These are phyloP conservation scores for Magnolia sinica DNA, from an alignment of 164 flowering plant genomes.

Conservation along the genomic window DNA sequence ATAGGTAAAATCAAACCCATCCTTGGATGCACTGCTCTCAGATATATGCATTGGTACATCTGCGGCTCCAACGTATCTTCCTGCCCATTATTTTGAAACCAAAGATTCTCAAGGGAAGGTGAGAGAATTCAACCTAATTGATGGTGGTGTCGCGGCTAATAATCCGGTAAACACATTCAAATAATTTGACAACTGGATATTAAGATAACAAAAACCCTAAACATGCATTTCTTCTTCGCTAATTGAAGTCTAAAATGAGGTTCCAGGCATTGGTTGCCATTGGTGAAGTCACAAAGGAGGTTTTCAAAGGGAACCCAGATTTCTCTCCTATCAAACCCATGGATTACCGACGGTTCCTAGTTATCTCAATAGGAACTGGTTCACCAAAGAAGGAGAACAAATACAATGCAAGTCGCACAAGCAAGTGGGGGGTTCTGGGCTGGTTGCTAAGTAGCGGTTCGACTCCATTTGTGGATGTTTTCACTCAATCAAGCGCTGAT, in stretches of 20 bases:
- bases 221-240: too few species aligned
- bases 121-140: conserved; percentile 32
- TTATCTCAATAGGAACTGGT: conserved; percentile 40
- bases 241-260: background rate
- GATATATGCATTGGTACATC: conserved; percentile 40
- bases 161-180: conserved; percentile 22
- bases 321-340: conserved; percentile 20
- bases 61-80: conserved; percentile 40
- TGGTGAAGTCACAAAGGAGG: conserved; percentile 26
- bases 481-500: conserved; percentile 31
- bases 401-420: conserved; percentile 20
- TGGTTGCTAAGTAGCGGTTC: conserved; percentile 24
- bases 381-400: conserved; percentile 14
- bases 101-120: conserved; percentile 16
- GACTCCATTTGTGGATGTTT: conserved; percentile 28
- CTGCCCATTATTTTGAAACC: conserved; percentile 28
- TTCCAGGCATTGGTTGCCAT: conserved; percentile 29
- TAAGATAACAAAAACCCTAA: too few species aligned
- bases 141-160: conserved; percentile 36
- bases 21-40: conserved; percentile 28
- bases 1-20: conserved; percentile 25
- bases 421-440: conserved; percentile 36
- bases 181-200: too few species aligned
- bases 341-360: conserved; percentile 24
- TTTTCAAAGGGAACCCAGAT: conserved; percentile 19